Base-by-base conservation (phyloP, 495 filamentous ascomycete species). In the Polyplosphaeria fusca region DNA sequence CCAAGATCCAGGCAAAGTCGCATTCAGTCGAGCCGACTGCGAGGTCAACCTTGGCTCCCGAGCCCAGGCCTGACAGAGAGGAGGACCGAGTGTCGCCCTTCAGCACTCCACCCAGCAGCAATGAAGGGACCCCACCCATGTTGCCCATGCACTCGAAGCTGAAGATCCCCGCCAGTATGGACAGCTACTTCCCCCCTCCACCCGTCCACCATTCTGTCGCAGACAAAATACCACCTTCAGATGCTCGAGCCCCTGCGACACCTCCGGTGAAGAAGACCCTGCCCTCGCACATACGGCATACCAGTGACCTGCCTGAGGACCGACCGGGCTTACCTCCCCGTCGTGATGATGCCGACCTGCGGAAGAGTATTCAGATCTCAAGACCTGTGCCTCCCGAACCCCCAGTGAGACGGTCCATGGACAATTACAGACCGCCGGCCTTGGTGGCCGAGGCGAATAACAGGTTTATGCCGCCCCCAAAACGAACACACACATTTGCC, bases 71-170 rank as follows among this genome's bases (percentile, higher is more conserved):
- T 5, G 51, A 60, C 27, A 28, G 62, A 18, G 66, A 72, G 3
- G 78, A 78, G 11, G 79, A 80, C n/a, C 73, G 73, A 28, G 74
- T 86, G 0, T 96, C 93, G 4, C 92, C 93, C 0, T 96, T 98
- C 65, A 91, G 77, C 69, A 96, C 91, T 26, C 92, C 91, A 11
- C 91, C 92, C 13, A 85, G 83, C 51, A 94, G 87, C 60, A 94
- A 86, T 61, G 82, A 83, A 13, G 85, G 82, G 47, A 87, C 81
- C 47, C 48, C 55, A 43, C 52, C 60, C 4, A 23, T 52, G 7
- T 54, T 43, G 22, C 61, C 39, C 25, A 43, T 48, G 25, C 54
- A 42, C 41, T 38, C 37, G 20, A 65, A 55, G 25, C 35, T 41
- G 13, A 60, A 49, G 23, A 20, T 28, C 26, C 38, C 59, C 38